Evolutionary conservation across 2,329 filamentous ascomycete genomes (phyloP).

Genomic region (Cordyceps javanica): DNA sequence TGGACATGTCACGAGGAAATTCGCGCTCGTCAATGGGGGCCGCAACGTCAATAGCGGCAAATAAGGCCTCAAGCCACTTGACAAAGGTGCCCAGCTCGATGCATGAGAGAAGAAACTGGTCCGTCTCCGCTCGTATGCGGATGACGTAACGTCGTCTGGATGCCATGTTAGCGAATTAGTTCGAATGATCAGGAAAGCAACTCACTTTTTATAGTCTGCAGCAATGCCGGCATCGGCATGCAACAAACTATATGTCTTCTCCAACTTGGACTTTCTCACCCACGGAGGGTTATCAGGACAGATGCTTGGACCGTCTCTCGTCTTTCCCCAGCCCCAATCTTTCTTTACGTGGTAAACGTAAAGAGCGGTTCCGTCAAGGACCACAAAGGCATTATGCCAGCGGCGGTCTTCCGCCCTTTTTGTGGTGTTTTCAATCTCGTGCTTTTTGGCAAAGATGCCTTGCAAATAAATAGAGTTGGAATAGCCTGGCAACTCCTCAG

Average conservation of each 20-base stretch:
- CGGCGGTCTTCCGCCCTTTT: slow-evolving; percentile 56
- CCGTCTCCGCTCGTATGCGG: slow-evolving; percentile 64
- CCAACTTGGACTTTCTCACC: slow-evolving; percentile 47
- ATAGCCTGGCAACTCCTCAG: slow-evolving; percentile 49
- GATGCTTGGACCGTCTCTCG: slow-evolving; percentile 40
- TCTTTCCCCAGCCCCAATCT: slow-evolving; percentile 44
- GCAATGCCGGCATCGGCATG: slow-evolving; percentile 72
- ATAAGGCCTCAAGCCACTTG: slow-evolving; percentile 61
- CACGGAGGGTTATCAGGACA: slow-evolving; percentile 45
- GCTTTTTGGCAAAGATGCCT: slow-evolving; percentile 55
- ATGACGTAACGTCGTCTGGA: slow-evolving; percentile 57
- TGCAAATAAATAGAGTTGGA: slow-evolving; percentile 50
- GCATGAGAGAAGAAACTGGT: slow-evolving; percentile 67
- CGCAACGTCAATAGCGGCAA: slow-evolving; percentile 68
- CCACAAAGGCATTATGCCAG: slow-evolving; percentile 58
- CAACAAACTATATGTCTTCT: slow-evolving; percentile 65
- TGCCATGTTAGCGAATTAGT: neutral
- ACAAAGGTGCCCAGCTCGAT: slow-evolving; percentile 59
- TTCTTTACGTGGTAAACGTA: slow-evolving; percentile 59
- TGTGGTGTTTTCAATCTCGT: slow-evolving; percentile 60
- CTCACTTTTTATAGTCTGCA: slow-evolving; percentile 63
- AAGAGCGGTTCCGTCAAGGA: slow-evolving; percentile 63
- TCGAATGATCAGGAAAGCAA: slow-evolving; percentile 15
- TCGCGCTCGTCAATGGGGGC: slow-evolving; percentile 64
- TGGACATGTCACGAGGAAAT: slow-evolving; percentile 55